Evolutionary conservation across 345 rosid genomes (phyloP).

Genomic region (Rhizophora mangle): DNA sequence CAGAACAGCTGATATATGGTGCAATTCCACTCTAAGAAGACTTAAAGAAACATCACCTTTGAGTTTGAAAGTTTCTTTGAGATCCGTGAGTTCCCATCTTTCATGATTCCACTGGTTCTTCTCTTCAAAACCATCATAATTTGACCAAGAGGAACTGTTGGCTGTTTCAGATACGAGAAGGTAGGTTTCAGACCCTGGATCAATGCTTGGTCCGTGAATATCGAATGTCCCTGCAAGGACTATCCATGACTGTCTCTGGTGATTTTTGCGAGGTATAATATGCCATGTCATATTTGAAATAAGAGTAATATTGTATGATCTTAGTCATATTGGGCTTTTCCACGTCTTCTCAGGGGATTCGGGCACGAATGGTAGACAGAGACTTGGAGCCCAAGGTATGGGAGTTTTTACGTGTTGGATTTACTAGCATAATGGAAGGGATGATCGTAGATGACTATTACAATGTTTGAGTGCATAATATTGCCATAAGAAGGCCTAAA

Average conservation of each 20-base stretch:
- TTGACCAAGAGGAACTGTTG: slow-evolving; percentile 9
- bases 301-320: no score
- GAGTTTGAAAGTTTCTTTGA: slow-evolving; percentile 85
- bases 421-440: background rate
- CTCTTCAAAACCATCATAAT: background rate
- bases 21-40: slow-evolving; percentile 53
- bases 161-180: slow-evolving; percentile 64
- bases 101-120: background rate
- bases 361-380: slow-evolving; percentile 80
- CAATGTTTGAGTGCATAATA: background rate
- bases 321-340: background rate
- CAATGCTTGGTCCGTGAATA: slow-evolving; percentile 82
- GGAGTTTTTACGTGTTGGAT: no score
- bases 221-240: slow-evolving; percentile 73
- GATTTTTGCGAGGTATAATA: slow-evolving; percentile 73
- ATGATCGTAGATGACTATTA: background rate
- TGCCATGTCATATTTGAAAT: no score
- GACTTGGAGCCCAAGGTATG: slow-evolving; percentile 74
- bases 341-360: slow-evolving; percentile 52
- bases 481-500: background rate
- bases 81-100: slow-evolving; percentile 62
- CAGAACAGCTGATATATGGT: slow-evolving; percentile 63
- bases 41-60: slow-evolving; percentile 79
- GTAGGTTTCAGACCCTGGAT: slow-evolving; percentile 74
- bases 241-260: slow-evolving; percentile 43